A percentile compares a stretch with the other conserved stretches of the same genome.
These are phyloP conservation scores for Eucalyptus erythrocorys DNA, from an alignment of 345 rosid genomes.

Conservation along the genomic window DNA sequence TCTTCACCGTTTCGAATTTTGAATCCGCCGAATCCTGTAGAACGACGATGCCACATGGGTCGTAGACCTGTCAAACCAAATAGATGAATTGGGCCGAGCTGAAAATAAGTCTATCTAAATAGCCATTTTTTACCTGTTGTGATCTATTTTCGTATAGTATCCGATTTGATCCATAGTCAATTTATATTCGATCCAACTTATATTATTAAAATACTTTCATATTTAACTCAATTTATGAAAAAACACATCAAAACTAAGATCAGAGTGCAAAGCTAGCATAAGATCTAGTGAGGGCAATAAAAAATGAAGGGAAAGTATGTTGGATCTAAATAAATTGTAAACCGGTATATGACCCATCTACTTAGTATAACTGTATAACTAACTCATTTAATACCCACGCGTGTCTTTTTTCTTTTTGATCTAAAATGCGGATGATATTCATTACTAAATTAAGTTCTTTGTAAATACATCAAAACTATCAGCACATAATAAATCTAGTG, in stretches of 20 bases:
- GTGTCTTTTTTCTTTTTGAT: too few relatives aligned
- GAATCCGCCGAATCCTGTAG: not conserved
- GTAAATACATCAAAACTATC: too few relatives aligned
- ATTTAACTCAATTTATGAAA: not conserved
- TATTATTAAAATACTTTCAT: too few relatives aligned
- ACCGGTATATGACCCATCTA: not conserved
- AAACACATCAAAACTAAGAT: not conserved
- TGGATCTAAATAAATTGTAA: not conserved
- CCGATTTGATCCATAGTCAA: fast-evolving
- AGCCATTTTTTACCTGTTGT: too few relatives aligned
- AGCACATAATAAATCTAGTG: too few relatives aligned
- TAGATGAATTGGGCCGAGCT: not conserved
- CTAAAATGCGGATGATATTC: too few relatives aligned
- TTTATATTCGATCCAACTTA: fast-evolving
- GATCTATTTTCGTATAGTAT: not conserved
- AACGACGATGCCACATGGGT: not conserved
- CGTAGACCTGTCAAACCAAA: too few relatives aligned
- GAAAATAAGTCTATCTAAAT: not conserved
- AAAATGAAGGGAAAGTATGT: not conserved
- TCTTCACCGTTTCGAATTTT: not conserved
- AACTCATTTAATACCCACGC: not conserved
- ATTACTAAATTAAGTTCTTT: too few relatives aligned
- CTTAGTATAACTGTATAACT: too few relatives aligned
- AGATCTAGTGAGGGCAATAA: fast-evolving
- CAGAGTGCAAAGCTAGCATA: too few relatives aligned